Evolutionary conservation across 257 asterid species (phyloP).

Genomic region (Cynanchum wilfordii): DNA sequence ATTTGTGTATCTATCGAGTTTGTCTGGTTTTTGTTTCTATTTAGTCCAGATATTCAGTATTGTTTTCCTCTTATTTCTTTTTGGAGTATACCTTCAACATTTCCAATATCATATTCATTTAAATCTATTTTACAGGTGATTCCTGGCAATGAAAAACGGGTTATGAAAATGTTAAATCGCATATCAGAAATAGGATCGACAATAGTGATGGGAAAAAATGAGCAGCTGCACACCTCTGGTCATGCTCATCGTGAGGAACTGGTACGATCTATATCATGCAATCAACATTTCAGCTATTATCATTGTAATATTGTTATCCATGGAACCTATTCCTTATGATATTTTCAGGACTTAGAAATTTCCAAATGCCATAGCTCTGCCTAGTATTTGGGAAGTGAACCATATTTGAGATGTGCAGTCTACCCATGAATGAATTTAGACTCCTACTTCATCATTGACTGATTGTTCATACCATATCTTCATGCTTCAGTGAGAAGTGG

Average conservation of each 20-base stretch:
- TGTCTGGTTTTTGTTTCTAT: neutral
- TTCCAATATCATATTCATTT: neutral
- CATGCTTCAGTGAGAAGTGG: neutral
- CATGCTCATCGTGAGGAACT: slow-evolving; percentile 97
- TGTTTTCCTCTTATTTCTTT: neutral
- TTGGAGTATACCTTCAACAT: neutral
- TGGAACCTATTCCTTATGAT: neutral
- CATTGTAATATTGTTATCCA: neutral
- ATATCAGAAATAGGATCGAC: slow-evolving; percentile 87
- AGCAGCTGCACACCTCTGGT: slow-evolving; percentile 89
- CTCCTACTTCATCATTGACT: neutral
- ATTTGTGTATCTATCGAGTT: neutral
- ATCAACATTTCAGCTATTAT: neutral
- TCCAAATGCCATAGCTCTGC: neutral
- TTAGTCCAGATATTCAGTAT: neutral
- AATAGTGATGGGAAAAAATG: slow-evolving; percentile 94
- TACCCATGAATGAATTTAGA: neutral
- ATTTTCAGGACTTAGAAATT: neutral
- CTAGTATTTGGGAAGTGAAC: neutral
- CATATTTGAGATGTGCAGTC: neutral
- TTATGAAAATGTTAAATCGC: slow-evolving; percentile 94
- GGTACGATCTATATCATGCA: slow-evolving; percentile 39
- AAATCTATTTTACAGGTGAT: slow-evolving; percentile 58
- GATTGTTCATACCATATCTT: neutral
- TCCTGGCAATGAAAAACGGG: slow-evolving; percentile 97